Percentiles rank a stretch among this genome's conserved stretches.
These are phyloP conservation scores for Phanerodontia chrysosporium DNA, from an alignment of 768 basidiomycete species.

Conservation along the genomic window DNA sequence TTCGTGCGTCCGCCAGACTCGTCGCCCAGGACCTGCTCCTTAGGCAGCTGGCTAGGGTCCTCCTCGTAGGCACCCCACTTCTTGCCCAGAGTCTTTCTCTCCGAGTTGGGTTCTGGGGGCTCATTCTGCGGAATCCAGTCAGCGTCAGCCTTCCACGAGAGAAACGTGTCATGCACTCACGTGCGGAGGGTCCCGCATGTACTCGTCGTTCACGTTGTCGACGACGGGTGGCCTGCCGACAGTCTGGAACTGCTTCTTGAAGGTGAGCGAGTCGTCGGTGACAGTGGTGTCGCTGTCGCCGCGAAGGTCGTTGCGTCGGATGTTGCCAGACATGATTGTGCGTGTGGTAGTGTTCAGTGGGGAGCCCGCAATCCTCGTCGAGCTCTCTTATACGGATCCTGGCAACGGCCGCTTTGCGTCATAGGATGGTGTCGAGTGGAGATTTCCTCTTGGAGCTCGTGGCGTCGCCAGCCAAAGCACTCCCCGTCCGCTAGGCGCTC, in stretches of 20 bases:
- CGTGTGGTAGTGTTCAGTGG: background rate
- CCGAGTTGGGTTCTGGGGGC: background rate
- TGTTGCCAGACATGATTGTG: background rate
- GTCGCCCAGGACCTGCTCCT: slow-evolving; percentile 20
- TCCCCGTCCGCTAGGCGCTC: too few species aligned
- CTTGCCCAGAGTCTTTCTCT: slow-evolving; percentile 11
- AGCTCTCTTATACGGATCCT: background rate
- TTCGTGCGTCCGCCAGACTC: slow-evolving; percentile 18
- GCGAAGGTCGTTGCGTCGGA: background rate
- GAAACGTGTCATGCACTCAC: slow-evolving; percentile 14
- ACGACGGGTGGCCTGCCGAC: slow-evolving; percentile 23
- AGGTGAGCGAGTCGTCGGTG: slow-evolving; percentile 17
- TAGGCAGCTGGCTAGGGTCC: slow-evolving; percentile 10
- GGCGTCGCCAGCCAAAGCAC: too few species aligned
- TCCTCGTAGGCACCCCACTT: slow-evolving; percentile 21
- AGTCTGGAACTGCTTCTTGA: slow-evolving; percentile 27
- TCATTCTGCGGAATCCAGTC: slow-evolving; percentile 15
- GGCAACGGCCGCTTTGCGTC: background rate
- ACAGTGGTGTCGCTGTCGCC: background rate
- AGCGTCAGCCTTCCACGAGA: background rate
- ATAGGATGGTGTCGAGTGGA: background rate
- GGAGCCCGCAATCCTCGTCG: background rate
- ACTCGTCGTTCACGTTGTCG: slow-evolving; percentile 33
- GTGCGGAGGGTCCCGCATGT: slow-evolving; percentile 26
- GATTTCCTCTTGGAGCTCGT: background rate